Percentiles rank a stretch among this genome's conserved stretches.
These are phyloP conservation scores for Coprinopsis strossmayeri DNA, from an alignment of 768 basidiomycete species.

Conservation along the genomic window DNA sequence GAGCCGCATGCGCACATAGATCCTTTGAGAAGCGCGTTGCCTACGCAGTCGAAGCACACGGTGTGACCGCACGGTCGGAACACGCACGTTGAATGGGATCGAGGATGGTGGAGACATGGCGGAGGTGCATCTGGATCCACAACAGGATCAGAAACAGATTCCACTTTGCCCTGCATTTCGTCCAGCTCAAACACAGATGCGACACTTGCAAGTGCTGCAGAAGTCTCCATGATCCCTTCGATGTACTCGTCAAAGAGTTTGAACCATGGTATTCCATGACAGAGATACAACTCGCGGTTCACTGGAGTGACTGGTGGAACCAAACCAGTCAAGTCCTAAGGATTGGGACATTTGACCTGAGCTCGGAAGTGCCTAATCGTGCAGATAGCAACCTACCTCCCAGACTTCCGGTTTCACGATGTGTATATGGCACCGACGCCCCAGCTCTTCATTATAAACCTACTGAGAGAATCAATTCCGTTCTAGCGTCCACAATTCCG, in stretches of 20 bases:
- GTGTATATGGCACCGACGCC: constrained; percentile 14
- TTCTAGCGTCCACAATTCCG: not conserved
- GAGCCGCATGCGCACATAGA: too few relatives aligned
- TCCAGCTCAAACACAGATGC: constrained; percentile 11
- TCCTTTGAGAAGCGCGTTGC: too few relatives aligned
- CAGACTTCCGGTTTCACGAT: constrained; percentile 14
- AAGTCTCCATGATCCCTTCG: not conserved
- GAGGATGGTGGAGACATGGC: too few relatives aligned
- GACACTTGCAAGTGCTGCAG: constrained; percentile 5
- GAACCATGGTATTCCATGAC: constrained; percentile 13
- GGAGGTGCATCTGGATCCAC: too few relatives aligned
- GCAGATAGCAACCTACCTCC: constrained; percentile 12
- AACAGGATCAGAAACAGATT: too few relatives aligned
- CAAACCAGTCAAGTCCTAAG: constrained; percentile 13
- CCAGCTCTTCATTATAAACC: constrained; percentile 15
- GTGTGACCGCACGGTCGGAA: too few relatives aligned
- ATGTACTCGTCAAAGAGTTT: constrained; percentile 11
- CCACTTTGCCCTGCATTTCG: not conserved
- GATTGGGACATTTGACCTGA: not conserved
- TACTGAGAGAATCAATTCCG: not conserved
- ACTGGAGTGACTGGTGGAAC: constrained; percentile 15
- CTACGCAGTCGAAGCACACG: too few relatives aligned
- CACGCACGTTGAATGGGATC: too few relatives aligned
- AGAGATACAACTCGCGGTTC: constrained; percentile 9
- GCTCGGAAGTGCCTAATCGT: not conserved